These are phyloP conservation scores for Phytophthora ramorum DNA, from an alignment of 352 stramenopile genomes.

Conservation along the genomic window DNA sequence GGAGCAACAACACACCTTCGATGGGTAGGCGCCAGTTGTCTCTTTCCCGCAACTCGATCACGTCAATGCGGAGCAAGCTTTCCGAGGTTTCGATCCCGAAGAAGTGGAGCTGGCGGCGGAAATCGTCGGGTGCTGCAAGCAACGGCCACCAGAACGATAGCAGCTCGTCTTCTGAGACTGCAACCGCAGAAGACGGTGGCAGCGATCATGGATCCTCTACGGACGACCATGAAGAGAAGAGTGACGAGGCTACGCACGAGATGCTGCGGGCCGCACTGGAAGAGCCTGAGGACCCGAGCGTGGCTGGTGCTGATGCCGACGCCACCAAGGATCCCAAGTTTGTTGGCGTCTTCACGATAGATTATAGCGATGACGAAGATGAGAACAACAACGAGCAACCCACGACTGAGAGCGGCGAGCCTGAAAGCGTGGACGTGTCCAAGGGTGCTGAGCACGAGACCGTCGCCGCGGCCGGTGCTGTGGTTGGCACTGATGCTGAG, in stretches of 20 bases:
- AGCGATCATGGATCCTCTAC: constrained; percentile 67
- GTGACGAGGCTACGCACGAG: constrained; percentile 48
- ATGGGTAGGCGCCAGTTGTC: constrained; percentile 48
- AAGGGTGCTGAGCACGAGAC: constrained; percentile 19
- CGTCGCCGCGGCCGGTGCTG: not conserved
- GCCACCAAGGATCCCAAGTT: constrained; percentile 49
- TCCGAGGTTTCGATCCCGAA: constrained; percentile 80
- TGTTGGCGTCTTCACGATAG: constrained; percentile 82
- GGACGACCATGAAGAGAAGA: constrained; percentile 52
- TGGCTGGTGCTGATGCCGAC: constrained; percentile 13
- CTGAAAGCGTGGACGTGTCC: constrained; percentile 5
- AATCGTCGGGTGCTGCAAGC: constrained; percentile 39
- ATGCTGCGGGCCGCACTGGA: constrained; percentile 49
- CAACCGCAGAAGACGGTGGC: constrained; percentile 64
- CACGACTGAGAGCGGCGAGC: not conserved
- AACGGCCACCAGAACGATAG: constrained; percentile 60
- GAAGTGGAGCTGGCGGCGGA: constrained; percentile 59
- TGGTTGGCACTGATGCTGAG: constrained; percentile 20
- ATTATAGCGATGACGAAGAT: constrained; percentile 81
- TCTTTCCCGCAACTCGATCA: constrained; percentile 63
- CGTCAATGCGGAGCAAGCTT: constrained; percentile 58
- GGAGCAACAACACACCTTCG: constrained; percentile 21
- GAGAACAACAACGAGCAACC: constrained; percentile 36
- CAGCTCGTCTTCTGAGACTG: constrained; percentile 67
- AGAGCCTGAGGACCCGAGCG: constrained; percentile 35